Conservation (phyloP, 441 rosid species). For the Gossypium trilobum region DNA sequence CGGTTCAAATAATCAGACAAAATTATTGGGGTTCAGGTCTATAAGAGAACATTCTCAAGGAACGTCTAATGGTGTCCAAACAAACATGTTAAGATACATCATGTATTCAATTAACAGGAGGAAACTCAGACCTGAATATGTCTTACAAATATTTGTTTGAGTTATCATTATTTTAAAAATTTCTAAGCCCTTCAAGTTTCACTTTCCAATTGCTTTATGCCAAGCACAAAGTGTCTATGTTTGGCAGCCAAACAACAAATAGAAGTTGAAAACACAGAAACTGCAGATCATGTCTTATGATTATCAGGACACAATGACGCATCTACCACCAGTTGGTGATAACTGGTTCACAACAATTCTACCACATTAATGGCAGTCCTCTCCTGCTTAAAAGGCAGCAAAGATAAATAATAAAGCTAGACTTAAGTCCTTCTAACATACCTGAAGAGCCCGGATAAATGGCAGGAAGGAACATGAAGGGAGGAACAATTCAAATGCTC, state of each 20-base stretch:
- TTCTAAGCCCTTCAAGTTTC: background rate
- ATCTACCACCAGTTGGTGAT: background rate
- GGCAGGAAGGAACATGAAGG: slow-evolving; percentile 90
- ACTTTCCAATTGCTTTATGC: slow-evolving; percentile 5
- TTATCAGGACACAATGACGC: slow-evolving; percentile 8
- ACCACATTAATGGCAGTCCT: slow-evolving; percentile 2
- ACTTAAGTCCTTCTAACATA: slow-evolving; percentile 28
- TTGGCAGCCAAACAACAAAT: slow-evolving; percentile 9
- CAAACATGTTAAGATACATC: background rate
- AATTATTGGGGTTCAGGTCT: background rate
- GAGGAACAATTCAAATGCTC: slow-evolving; percentile 97
- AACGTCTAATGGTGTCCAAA: background rate
- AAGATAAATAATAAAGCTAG: slow-evolving; percentile 16
- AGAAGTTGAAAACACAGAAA: slow-evolving; percentile 11
- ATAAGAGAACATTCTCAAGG: background rate
- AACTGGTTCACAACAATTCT: slow-evolving; percentile 7
- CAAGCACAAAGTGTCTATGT: slow-evolving; percentile 1
- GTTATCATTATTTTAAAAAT: background rate
- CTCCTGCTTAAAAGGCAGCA: slow-evolving; percentile 16
- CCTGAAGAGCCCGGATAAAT: slow-evolving; percentile 98
- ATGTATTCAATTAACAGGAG: background rate
- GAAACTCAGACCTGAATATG: background rate
- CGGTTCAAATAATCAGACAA: background rate
- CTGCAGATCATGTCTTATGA: background rate
- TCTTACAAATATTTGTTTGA: background rate